phyloP scores from a whole-genome alignment of 306 rosid species.

The Corylus americana region DNA sequence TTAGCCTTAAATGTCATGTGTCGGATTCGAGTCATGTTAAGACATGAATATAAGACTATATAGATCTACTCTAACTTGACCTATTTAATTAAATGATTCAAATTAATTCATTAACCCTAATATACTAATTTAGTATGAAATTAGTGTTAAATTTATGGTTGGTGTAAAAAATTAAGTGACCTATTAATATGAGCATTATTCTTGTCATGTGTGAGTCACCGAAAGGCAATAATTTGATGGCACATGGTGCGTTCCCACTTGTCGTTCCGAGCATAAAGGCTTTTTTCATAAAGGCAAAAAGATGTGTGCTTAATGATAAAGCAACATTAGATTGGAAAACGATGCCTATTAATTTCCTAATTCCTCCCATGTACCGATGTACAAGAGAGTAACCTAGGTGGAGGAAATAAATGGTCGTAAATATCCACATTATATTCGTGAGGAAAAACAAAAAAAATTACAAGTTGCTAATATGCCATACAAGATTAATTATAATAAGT shows the following conservation, averaged over 20 bases:
- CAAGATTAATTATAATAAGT: no score
- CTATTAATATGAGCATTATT: not conserved
- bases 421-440: not conserved
- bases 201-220: constrained; percentile 9
- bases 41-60: no score
- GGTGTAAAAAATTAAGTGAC: no score
- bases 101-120: no score
- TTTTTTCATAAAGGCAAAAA: constrained; percentile 1
- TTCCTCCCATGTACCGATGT: not conserved
- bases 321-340: not conserved
- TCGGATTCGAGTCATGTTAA: no score
- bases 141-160: no score
- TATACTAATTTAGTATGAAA: no score
- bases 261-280: constrained; percentile 35
- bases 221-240: constrained; percentile 25
- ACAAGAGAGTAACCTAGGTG: not conserved
- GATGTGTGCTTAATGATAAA: constrained; percentile 21
- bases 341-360: not conserved
- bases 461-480: no score
- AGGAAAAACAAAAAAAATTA: no score
- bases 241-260: constrained; percentile 27
- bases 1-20: no score
- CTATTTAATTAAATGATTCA: no score
- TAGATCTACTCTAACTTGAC: no score
- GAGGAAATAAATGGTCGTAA: not conserved